A percentile compares a stretch with the other conserved stretches of the same genome.
These are phyloP conservation scores for Ascochyta pisi DNA, from an alignment of 2,329 filamentous ascomycete genomes.

Conservation along the genomic window DNA sequence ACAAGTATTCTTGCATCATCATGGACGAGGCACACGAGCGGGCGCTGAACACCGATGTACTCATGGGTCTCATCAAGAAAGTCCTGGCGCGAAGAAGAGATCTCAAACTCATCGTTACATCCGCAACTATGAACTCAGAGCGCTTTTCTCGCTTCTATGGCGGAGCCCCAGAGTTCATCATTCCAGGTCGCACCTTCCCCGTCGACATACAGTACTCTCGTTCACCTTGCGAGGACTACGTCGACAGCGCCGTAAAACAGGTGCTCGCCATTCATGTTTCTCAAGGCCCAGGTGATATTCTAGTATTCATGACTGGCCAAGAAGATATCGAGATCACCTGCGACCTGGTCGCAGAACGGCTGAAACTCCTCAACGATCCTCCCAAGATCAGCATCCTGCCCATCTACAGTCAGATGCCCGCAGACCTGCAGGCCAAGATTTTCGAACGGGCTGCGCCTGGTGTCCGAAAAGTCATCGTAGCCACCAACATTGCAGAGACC, in stretches of 20 bases:
- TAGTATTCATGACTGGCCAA: slow-evolving; percentile 99
- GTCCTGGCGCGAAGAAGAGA: slow-evolving; percentile 88
- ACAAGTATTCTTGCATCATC: slow-evolving; percentile 97
- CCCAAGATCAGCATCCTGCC: slow-evolving; percentile 93
- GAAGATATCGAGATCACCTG: slow-evolving; percentile 98
- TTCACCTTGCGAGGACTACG: slow-evolving; percentile 95
- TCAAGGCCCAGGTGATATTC: slow-evolving; percentile 88
- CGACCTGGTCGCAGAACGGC: slow-evolving; percentile 85
- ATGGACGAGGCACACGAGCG: slow-evolving; percentile 99
- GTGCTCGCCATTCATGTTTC: slow-evolving; percentile 95
- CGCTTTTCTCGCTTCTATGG: slow-evolving; percentile 96
- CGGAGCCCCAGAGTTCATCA: slow-evolving; percentile 93
- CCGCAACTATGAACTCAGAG: slow-evolving; percentile 97
- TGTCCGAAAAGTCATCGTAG: slow-evolving; percentile 95
- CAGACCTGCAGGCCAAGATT: slow-evolving; percentile 96
- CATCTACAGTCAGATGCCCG: slow-evolving; percentile 99
- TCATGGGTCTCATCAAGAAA: slow-evolving; percentile 98
- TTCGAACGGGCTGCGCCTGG: slow-evolving; percentile 91
- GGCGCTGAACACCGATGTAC: slow-evolving; percentile 92
- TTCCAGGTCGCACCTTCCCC: slow-evolving; percentile 94
- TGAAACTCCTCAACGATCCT: slow-evolving; percentile 90
- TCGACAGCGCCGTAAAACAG: slow-evolving; percentile 95
- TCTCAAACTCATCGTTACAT: slow-evolving; percentile 95
- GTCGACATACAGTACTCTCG: slow-evolving; percentile 96
- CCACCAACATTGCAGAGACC: slow-evolving; percentile 98